Evolutionary conservation across 2,329 filamentous ascomycete species (phyloP), one percentile per base, ranked within the genome.

Genomic region (Elsinoe arachidis): DNA sequence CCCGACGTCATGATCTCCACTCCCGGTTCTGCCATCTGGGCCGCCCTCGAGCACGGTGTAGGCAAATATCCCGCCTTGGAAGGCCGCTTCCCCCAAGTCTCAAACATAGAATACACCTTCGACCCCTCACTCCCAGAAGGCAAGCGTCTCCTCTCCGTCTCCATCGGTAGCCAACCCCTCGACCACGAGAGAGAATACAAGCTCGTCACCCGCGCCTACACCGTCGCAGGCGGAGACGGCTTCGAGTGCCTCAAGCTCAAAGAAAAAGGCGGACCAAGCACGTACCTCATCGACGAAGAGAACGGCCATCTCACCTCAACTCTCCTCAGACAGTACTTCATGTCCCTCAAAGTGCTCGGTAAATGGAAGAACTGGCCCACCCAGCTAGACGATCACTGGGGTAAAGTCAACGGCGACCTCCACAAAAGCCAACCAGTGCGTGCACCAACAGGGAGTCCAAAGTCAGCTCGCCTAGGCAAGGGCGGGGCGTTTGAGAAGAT

Each of bases 241-340:
- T 96, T 87, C 71, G 81, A 80, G 1, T 85, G 85, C 47, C 78
- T 96, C 1, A 79, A 92, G n/a, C 82, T 89, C 33, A 73, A 86
- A 63, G 81, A 84, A 2, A 86, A 89, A 69, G 90, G 90, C 23
- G 90, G 90, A 14, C 73, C 80, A 2, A 87, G 85, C 1, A 84
- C 90, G 63, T 88, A 91, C 67, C 74, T 96, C 14, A 85, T 96
- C 4, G 84, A 83, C 30, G 90, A 95, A 66, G 90, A 96, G 68
- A 91, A 88, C 63, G 91, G 90, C 2, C 84, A 95, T 14, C 78
- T 96, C 57, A 88, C 96, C 64, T 90, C 87, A 51, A 88, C 87
- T 67, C 85, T 96, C 69, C 78, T 96, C 17, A 83, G 90, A 11
- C 90, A 96, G 68, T 96, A 95, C 71, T 96, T 96, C 72, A 86